Evolutionary conservation across 2,329 filamentous ascomycete genomes (phyloP), one percentile per base, ranked within the genome.

Genomic region (Aspergillus aculeatinus): DNA sequence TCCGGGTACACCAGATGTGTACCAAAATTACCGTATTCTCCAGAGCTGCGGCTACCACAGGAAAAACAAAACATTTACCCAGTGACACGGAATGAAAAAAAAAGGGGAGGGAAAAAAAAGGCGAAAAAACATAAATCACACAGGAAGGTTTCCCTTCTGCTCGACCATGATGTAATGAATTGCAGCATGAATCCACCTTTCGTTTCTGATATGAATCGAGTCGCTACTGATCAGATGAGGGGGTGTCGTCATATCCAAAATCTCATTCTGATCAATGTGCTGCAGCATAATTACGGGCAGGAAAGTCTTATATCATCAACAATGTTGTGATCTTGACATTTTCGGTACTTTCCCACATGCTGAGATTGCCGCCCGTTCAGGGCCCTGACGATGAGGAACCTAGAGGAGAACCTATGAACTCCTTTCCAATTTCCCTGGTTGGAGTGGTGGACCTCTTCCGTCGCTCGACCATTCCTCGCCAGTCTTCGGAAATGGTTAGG

Each of bases 401-500:
- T 14, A 29, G 27, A 29, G 7, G 27, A 16, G 33, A 35, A 35
- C 33, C 33, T 35, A 35, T 19, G 39, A 59, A 62, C 56, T 60
- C 54, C 55, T 60, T 60, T 66, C 62, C 55, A 42, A 50, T 63
- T 58, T 59, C 49, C 55, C 55, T 57, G 59, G 56, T 49, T 44
- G 55, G 19, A 56, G 44, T 44, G 23, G 51, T 48, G 44, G 66
- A 65, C 64, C 63, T 61, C 55, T 63, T 62, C 61, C 51, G 49
- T 52, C 60, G 56, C 52, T 57, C 56, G 29, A 54, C 51, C 59
- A 55, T 63, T 63, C 53, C 60, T 65, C 54, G n/a, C 39, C 39
- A 44, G n/a, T 57, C 53, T 35, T 29, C 27, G 16, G 39, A 25
- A 54, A 42, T 27, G 35, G 42, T 42, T 39, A 42, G 51, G 39